Conservation (phyloP, 148 eudicot genomes). For the Fagopyrum homotropicum region DNA sequence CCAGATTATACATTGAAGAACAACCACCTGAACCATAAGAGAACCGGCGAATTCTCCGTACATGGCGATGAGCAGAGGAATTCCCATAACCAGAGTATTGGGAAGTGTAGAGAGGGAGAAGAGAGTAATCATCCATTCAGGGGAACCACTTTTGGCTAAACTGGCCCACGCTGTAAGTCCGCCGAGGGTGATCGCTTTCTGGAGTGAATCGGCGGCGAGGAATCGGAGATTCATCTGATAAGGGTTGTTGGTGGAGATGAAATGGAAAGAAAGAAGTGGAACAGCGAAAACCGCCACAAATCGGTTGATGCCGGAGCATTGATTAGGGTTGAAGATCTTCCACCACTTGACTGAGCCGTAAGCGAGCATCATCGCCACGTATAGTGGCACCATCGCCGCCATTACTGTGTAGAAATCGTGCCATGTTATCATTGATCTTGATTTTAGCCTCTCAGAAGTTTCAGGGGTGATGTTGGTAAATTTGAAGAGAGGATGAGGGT, state of each 20-base stretch:
- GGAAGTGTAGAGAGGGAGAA: slow-evolving; percentile 46
- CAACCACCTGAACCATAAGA: slow-evolving; percentile 49
- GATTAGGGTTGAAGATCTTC: slow-evolving; percentile 48
- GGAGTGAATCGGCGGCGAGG: slow-evolving; percentile 44
- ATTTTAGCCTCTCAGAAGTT: neutral
- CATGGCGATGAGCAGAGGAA: slow-evolving; percentile 45
- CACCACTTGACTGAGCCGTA: slow-evolving; percentile 52
- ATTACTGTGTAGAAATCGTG: slow-evolving; percentile 42
- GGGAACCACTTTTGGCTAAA: slow-evolving; percentile 25
- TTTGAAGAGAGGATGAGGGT: neutral
- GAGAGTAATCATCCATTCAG: slow-evolving; percentile 44
- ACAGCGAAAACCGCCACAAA: slow-evolving; percentile 50
- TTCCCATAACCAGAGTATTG: slow-evolving; percentile 53
- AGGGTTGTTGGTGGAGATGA: slow-evolving; percentile 40
- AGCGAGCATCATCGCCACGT: slow-evolving; percentile 51
- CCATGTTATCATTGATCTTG: slow-evolving; percentile 27
- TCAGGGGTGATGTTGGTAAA: neutral
- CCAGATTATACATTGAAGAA: slow-evolving; percentile 47
- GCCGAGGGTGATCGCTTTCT: slow-evolving; percentile 35
- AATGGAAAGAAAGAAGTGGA: slow-evolving; percentile 46
- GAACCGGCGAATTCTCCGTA: slow-evolving; percentile 31
- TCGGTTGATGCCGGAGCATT: slow-evolving; percentile 55
- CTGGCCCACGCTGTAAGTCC: slow-evolving; percentile 27
- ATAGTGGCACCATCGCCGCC: slow-evolving; percentile 43
- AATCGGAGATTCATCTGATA: slow-evolving; percentile 43